Evolutionary conservation across 1,284 basidiomycete species (phyloP).

Genomic region (Neonothopanus nambi): DNA sequence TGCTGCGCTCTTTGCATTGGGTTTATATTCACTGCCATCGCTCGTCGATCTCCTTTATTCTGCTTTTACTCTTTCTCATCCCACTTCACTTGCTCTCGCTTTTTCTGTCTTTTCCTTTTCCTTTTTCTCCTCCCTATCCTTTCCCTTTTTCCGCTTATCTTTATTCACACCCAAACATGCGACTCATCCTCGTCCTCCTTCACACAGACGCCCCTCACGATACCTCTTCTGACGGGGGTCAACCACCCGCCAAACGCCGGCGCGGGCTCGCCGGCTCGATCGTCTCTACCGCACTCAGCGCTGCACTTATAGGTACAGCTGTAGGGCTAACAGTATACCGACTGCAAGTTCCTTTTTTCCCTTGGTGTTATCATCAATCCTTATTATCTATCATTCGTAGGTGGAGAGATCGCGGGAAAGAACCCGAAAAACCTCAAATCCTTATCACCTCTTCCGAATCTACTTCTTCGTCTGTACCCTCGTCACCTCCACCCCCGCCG

Average conservation of each 20-base stretch:
- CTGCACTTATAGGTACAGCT: slow-evolving; percentile 78
- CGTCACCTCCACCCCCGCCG: slow-evolving; percentile 15
- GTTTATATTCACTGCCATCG: no score
- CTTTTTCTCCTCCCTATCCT: neutral
- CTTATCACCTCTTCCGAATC: slow-evolving; percentile 20
- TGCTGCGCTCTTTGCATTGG: no score
- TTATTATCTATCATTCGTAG: slow-evolving; percentile 23
- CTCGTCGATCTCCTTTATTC: slow-evolving; percentile 3
- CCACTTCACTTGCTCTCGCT: slow-evolving; percentile 5
- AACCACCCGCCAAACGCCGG: slow-evolving; percentile 51
- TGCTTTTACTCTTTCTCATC: slow-evolving; percentile 19
- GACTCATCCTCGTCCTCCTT: slow-evolving; percentile 16
- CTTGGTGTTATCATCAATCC: slow-evolving; percentile 4
- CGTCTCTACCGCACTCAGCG: slow-evolving; percentile 75
- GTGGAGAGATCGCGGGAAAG: slow-evolving; percentile 73
- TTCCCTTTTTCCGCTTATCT: neutral
- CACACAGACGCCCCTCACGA: slow-evolving; percentile 11
- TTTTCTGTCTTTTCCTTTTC: neutral
- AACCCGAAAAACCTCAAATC: slow-evolving; percentile 25
- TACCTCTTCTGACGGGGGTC: slow-evolving; percentile 53
- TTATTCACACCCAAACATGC: no score
- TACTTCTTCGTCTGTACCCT: neutral
- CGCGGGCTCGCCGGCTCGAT: slow-evolving; percentile 74
- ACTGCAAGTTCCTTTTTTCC: slow-evolving; percentile 51
- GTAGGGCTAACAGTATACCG: slow-evolving; percentile 82